These are phyloP conservation scores for Penicillium angulare DNA, from an alignment of 495 filamentous ascomycete species.

Conservation along the genomic window DNA sequence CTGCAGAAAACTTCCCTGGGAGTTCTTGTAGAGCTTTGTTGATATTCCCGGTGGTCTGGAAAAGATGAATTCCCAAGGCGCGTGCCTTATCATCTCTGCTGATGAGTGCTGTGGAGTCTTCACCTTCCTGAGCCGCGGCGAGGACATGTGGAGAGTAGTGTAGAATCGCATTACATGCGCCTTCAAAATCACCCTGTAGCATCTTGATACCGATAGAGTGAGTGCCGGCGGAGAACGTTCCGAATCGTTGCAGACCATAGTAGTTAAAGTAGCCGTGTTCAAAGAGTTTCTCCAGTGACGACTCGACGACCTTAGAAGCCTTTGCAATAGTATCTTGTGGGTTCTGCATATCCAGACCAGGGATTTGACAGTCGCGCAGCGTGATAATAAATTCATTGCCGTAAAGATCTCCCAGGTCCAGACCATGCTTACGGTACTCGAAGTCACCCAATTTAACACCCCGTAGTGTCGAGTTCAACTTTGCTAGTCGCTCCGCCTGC, in stretches of 20 bases:
- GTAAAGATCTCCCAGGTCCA: constrained; percentile 76
- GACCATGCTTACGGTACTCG: constrained; percentile 61
- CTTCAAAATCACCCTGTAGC: constrained; percentile 74
- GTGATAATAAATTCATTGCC: constrained; percentile 95
- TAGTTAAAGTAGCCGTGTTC: constrained; percentile 90
- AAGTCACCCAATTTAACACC: constrained; percentile 73
- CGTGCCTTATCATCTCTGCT: constrained; percentile 72
- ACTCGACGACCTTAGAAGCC: constrained; percentile 54
- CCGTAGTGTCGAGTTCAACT: constrained; percentile 60
- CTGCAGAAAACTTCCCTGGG: constrained; percentile 81
- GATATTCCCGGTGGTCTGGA: constrained; percentile 55
- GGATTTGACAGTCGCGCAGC: constrained; percentile 74
- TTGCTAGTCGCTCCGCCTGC: constrained; percentile 58
- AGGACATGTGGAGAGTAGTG: constrained; percentile 57
- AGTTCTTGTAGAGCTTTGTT: constrained; percentile 60
- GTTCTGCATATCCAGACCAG: constrained; percentile 43
- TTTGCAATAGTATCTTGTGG: constrained; percentile 34
- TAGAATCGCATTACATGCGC: constrained; percentile 72
- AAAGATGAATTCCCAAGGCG: constrained; percentile 71
- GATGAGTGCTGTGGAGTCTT: constrained; percentile 39
- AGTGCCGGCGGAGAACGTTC: constrained; percentile 77
- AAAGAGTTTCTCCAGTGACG: constrained; percentile 52
- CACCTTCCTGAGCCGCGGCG: constrained; percentile 41
- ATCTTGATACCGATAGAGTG: constrained; percentile 80
- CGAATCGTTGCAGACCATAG: constrained; percentile 92